These are phyloP conservation scores for Kluyveromyces marxianus DNA, from an alignment of 1,139 yeast genomes.

Conservation along the genomic window DNA sequence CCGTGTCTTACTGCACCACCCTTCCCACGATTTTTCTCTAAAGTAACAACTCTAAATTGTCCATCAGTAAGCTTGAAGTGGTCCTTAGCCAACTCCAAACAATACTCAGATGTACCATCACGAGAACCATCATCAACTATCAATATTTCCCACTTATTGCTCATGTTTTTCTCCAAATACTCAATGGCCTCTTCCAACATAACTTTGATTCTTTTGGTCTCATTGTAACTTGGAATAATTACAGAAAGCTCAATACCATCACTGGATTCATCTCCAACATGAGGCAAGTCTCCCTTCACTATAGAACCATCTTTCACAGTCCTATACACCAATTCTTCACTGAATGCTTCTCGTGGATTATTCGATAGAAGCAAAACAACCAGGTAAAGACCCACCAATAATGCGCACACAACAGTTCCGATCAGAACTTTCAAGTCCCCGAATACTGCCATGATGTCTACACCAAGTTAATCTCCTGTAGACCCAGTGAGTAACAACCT, in stretches of 20 bases:
- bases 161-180: slow-evolving; percentile 36
- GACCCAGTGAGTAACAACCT: background rate
- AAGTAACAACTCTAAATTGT: slow-evolving; percentile 57
- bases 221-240: slow-evolving; percentile 89
- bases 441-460: slow-evolving; percentile 5
- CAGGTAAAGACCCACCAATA: slow-evolving; percentile 33
- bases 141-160: slow-evolving; percentile 57
- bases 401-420: slow-evolving; percentile 9
- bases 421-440: slow-evolving; percentile 9
- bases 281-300: slow-evolving; percentile 17
- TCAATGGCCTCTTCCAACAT: slow-evolving; percentile 76
- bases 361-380: slow-evolving; percentile 49
- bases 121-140: slow-evolving; percentile 88
- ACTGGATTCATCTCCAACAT: slow-evolving; percentile 16
- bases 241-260: slow-evolving; percentile 51
- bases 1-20: slow-evolving; percentile 99
- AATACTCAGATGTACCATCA: slow-evolving; percentile 72
- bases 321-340: slow-evolving; percentile 43
- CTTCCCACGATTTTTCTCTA: slow-evolving; percentile 78
- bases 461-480: background rate
- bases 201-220: slow-evolving; percentile 57
- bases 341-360: slow-evolving; percentile 49
- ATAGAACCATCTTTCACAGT: slow-evolving; percentile 30
- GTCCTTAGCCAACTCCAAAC: slow-evolving; percentile 54
- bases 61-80: slow-evolving; percentile 47